Base-by-base conservation (phyloP, 2,329 filamentous ascomycete genomes). In the Fusarium musae region DNA sequence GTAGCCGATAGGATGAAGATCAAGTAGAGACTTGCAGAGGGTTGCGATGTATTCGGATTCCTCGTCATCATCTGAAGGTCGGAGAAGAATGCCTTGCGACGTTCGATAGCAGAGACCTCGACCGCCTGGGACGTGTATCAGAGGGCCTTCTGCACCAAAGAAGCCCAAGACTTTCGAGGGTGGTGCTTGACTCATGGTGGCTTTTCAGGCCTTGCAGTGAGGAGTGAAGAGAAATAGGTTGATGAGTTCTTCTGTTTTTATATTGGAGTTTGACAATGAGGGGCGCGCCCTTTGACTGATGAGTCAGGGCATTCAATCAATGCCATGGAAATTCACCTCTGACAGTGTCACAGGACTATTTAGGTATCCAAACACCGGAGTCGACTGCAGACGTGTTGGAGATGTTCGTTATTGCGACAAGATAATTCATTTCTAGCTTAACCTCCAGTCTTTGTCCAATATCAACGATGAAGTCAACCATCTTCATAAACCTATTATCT, bases 51-150 rank as follows among this genome's bases (percentile, higher is more conserved):
- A 59, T 34, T 50, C 47, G 6, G 65, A 65, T 32, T 66, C 62
- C 36, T 40, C 23, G 19, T 61, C 47, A 15, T 66, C 42, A 16
- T 66, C 62, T 19, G 54, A 66, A 1, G 65, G 65, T 8, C 64
- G 58, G 17, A 66, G 32, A 15, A 61, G 37, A 1, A 47, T 21
- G 17, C 19, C 9, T n/a, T 28, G 34, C 10, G 2, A 28, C n/a
- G 34, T 39, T 13, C 26, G 50, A n/a, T 40, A 54, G 23, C 50
- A 54, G 19, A 54, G 50, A 3, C 50, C 50, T 13, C 34, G 50
- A 1, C 34, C 50, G 6, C 50, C 50, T 2, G 23, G 50, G 34
- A 54, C 34, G 10, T 54, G 50, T 2, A 40, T 17, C 4, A 54
- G 34, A 30, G 19, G 13, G 9, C 26, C 26, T 8, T 40, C 34